phyloP scores from a whole-genome alignment of 108 stramenopile species.

The Skeletonema grethae region DNA sequence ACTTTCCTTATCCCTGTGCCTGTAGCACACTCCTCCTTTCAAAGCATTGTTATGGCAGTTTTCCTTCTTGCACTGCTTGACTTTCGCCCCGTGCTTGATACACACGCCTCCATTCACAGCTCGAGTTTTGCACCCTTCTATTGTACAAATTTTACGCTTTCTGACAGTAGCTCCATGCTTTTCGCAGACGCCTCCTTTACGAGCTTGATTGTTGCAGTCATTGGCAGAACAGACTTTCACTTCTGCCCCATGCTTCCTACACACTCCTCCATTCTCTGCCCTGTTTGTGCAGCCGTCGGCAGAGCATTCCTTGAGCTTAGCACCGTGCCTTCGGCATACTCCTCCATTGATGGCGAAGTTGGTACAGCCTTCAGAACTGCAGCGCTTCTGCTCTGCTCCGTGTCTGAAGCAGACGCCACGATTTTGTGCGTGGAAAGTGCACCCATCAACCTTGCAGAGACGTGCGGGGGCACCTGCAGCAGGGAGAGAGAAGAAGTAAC shows the following conservation, averaged over 20 bases:
- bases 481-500: neutral
- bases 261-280: constrained; percentile 12
- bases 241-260: constrained; percentile 3
- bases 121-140: constrained; percentile 3
- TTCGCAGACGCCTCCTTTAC: constrained; percentile 7
- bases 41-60: constrained; percentile 11
- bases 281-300: constrained; percentile 1
- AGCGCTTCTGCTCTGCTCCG: constrained; percentile 8
- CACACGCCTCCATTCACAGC: constrained; percentile 17
- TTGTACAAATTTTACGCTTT: constrained; percentile 6
- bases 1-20: neutral
- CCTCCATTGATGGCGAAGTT: constrained; percentile 7
- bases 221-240: constrained; percentile 1
- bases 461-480: constrained; percentile 3
- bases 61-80: constrained; percentile 1
- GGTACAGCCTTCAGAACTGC: neutral
- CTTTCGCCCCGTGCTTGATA: constrained; percentile 10
- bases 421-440: neutral
- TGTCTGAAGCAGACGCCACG: constrained; percentile 1
- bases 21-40: constrained; percentile 9
- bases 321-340: constrained; percentile 8
- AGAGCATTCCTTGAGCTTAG: constrained; percentile 5
- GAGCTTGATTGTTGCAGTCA: constrained; percentile 8
- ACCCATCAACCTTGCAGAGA: constrained; percentile 7
- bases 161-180: constrained; percentile 7